Conservation (phyloP, 371 early-diverging fungal genomes). For the Basidiobolus meristosporus region DNA sequence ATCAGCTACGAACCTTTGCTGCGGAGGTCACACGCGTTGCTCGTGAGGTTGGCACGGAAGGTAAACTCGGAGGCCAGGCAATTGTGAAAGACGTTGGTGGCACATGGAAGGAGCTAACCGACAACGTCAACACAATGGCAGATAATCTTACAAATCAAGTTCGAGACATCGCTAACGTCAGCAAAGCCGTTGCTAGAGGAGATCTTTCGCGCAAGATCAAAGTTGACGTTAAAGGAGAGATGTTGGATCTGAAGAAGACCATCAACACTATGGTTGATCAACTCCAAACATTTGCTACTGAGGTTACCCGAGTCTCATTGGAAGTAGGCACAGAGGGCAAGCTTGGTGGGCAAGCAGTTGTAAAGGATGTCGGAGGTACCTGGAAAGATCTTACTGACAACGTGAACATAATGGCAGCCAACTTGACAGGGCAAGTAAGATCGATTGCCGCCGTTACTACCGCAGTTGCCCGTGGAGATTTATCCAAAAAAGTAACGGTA, state of each 20-base stretch:
- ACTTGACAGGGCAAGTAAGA: conserved; percentile 22
- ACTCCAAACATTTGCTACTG: conserved; percentile 19
- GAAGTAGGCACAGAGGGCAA: no score
- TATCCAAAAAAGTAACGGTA: no score
- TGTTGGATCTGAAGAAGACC: conserved; percentile 17
- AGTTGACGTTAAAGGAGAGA: conserved; percentile 22
- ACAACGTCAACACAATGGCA: conserved; percentile 35
- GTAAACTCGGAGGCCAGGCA: no score
- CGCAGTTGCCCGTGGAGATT: conserved; percentile 22
- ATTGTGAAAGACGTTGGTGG: no score
- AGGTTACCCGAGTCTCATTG: conserved; percentile 32
- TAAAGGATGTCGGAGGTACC: conserved; percentile 24
- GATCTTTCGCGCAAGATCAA: conserved; percentile 19
- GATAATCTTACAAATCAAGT: conserved; percentile 30
- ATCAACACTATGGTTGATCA: conserved; percentile 19
- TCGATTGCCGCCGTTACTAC: conserved; percentile 19
- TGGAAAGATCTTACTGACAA: conserved; percentile 34
- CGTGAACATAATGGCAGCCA: conserved; percentile 22
- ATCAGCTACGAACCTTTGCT: no score
- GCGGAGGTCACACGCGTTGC: no score
- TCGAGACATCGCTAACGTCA: conserved; percentile 19
- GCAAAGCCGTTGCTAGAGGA: conserved; percentile 16
- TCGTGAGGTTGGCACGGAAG: no score
- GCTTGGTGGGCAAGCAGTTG: no score
- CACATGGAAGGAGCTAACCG: no score